These are phyloP conservation scores for Blastomyces silverae DNA, from an alignment of 2,329 filamentous ascomycete species.

Conservation along the genomic window DNA sequence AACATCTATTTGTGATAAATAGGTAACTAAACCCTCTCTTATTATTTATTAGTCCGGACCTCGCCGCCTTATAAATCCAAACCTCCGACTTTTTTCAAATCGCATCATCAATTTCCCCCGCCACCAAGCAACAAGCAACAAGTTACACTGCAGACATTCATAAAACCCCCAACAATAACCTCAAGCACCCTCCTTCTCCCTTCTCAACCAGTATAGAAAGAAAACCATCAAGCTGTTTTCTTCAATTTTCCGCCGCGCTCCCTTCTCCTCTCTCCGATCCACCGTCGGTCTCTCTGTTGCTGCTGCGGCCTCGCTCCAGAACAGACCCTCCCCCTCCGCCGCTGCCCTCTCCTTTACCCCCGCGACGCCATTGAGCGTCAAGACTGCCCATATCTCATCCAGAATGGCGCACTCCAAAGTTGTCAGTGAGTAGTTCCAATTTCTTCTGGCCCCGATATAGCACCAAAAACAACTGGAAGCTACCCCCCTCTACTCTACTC, in stretches of 20 bases:
- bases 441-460: neutral
- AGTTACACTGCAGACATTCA: neutral
- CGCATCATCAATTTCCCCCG: constrained; percentile 6
- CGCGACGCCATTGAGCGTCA: constrained; percentile 39
- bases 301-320: constrained; percentile 61
- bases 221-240: constrained; percentile 86
- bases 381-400: constrained; percentile 32
- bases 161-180: constrained; percentile 16
- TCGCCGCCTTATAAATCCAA: constrained; percentile 12
- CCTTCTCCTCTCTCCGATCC: constrained; percentile 59
- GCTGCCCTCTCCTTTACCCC: constrained; percentile 29
- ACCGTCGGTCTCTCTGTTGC: constrained; percentile 65
- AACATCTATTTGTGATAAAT: neutral
- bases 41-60: neutral
- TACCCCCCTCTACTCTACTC: constrained; percentile 14
- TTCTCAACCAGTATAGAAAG: constrained; percentile 17
- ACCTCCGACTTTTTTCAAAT: neutral
- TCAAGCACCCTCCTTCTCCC: constrained; percentile 12
- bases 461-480: constrained; percentile 6
- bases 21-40: too few relatives aligned
- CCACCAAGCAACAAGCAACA: constrained; percentile 7
- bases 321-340: constrained; percentile 46
- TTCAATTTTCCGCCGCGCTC: constrained; percentile 64
- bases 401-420: constrained; percentile 86
- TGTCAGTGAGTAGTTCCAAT: constrained; percentile 60